A percentile compares a stretch with the other conserved stretches of the same genome.
phyloP scores from a whole-genome alignment of 78 protist species.

The Diacronema lutheri region DNA sequence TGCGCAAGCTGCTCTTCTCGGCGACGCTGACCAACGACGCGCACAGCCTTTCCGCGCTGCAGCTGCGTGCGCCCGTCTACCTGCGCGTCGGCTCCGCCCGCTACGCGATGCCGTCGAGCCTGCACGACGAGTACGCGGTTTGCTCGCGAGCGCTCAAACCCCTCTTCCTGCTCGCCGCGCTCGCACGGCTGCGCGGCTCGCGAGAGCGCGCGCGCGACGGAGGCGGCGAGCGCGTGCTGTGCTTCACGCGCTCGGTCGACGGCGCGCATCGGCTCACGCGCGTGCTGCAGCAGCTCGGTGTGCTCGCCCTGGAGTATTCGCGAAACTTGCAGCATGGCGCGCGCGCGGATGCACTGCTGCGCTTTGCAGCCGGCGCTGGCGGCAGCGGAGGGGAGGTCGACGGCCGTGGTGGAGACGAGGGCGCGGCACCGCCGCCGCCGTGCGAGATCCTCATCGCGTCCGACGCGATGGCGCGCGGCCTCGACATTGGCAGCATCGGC shows the following conservation, averaged over 20 bases:
- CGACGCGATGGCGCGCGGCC: constrained; percentile 54
- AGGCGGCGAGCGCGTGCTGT: not conserved
- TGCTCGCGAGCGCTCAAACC: constrained; percentile 1
- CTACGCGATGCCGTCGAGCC: constrained; percentile 8
- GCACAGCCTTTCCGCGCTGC: constrained; percentile 34
- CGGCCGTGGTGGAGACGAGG: too few relatives aligned
- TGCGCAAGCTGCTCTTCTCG: constrained; percentile 62
- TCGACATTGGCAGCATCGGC: constrained; percentile 32
- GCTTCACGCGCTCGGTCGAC: not conserved
- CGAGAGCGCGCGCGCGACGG: not conserved
- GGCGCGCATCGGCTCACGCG: not conserved
- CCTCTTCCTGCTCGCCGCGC: not conserved
- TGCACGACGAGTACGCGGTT: not conserved
- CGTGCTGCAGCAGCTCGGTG: not conserved
- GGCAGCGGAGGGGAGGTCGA: too few relatives aligned
- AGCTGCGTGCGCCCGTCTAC: constrained; percentile 25
- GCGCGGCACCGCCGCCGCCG: not conserved
- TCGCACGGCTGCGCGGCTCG: not conserved
- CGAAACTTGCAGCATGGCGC: too few relatives aligned
- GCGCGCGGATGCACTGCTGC: too few relatives aligned
- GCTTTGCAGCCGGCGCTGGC: too few relatives aligned
- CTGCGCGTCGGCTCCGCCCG: not conserved
- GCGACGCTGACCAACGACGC: constrained; percentile 71
- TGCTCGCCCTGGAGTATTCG: not conserved
- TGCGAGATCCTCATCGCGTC: constrained; percentile 41